phyloP scores from a whole-genome alignment of 306 rosid genomes.

The Acacia melanoxylon region DNA sequence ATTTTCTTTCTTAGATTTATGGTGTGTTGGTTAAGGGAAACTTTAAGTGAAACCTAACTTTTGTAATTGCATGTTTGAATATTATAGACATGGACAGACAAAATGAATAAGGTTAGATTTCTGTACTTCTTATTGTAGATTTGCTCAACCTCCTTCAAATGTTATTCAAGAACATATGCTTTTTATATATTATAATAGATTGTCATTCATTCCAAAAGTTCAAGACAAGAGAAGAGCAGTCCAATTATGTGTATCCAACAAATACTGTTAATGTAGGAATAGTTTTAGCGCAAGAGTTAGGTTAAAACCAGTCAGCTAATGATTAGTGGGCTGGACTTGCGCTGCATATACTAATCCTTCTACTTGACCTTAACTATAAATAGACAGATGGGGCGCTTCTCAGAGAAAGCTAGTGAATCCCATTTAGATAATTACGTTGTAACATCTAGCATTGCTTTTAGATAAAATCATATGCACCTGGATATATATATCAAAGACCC shows the following conservation, averaged over 20 bases:
- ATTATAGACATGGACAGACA: not conserved
- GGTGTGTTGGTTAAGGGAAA: not conserved
- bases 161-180: not conserved
- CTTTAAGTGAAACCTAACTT: not conserved
- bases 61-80: not conserved
- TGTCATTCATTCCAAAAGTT: not conserved
- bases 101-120: not conserved
- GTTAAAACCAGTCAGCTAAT: not conserved
- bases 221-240: not conserved
- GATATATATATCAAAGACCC: constrained; percentile 73
- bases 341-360: not conserved
- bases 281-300: not conserved
- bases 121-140: not conserved
- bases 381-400: not conserved
- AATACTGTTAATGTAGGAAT: not conserved
- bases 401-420: not conserved
- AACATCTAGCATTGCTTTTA: not conserved
- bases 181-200: not conserved
- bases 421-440: not conserved
- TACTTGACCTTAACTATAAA: not conserved
- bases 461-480: constrained; percentile 51
- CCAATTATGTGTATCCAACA: not conserved
- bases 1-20: not conserved
- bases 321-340: not conserved
- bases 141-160: not conserved